Base-by-base conservation (phyloP, 2,329 filamentous ascomycete species). In the Hymenoscyphus albidus region DNA sequence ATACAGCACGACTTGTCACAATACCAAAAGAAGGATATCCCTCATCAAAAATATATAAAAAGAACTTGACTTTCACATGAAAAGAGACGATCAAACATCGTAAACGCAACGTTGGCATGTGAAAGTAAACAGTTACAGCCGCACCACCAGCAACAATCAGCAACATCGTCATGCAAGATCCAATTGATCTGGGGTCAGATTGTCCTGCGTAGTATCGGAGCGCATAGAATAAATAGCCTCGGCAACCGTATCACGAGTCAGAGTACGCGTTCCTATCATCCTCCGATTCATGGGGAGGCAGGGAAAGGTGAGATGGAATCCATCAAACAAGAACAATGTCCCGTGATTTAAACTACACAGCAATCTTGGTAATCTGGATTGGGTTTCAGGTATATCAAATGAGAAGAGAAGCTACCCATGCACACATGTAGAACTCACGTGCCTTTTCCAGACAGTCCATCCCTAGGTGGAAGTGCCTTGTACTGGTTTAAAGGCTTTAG, bases 211-310 rank as follows among this genome's bases (percentile, higher is more conserved):
- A 54, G n/a, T 54, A 54, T 38, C 35, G 58, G 22, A 44, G 35
- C 57, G 57, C 12, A 59, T 59, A 57, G 57, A 22, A 42, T 40
- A 59, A 59, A 59, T 59, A 59, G 57, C 57, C 57, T 59, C 57
- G 58, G 58, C 38, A 59, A 6, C 14, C 58, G 22, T 12, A 54
- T 54, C 39, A 59, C 58, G 58, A 59, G 58, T 59, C 58, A 59
- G 58, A 22, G 18, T 42, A 54, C 48, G 58, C 35, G 31, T 13
- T 16, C 55, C 55, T 32, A 27, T 32, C 55, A 27, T 38, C 27
- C 18, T 27, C 40, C 38, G 58, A 42, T 42, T 18, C 22, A 44
- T 44, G 6, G 48, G 22, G 22, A 2, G 13, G 48, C 13, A 13
- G 18, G 48, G 48, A 54, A 54, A 54, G 48, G 22, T 13, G 18